Percentiles rank a stretch among this genome's conserved stretches.
These are phyloP conservation scores for Fusarium circinatum DNA, from an alignment of 2,329 filamentous ascomycete genomes.

Conservation along the genomic window DNA sequence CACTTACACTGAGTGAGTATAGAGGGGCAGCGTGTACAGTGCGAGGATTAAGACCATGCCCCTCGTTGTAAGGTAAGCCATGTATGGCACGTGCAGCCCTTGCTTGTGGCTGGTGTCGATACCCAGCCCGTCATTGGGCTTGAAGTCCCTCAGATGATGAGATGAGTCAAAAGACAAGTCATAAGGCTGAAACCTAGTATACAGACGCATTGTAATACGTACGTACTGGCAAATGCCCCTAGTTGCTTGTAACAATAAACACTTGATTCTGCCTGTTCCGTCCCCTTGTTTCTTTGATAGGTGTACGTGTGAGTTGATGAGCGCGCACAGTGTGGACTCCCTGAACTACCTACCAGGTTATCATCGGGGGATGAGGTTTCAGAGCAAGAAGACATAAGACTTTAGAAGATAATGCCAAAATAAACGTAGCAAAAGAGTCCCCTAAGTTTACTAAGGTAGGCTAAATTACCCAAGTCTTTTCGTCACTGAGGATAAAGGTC, in stretches of 20 bases:
- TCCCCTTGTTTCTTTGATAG: background rate
- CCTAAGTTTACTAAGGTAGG: background rate
- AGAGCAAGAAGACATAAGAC: background rate
- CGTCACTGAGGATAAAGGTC: background rate
- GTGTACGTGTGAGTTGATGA: background rate
- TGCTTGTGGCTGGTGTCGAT: constrained; percentile 15
- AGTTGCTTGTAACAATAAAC: background rate
- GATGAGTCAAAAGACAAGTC: background rate
- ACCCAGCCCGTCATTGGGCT: constrained; percentile 22
- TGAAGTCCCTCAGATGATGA: background rate
- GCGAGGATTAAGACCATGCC: constrained; percentile 14
- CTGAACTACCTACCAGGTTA: constrained; percentile 34
- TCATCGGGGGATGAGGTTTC: background rate
- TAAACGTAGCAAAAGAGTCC: background rate
- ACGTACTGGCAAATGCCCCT: background rate
- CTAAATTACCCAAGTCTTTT: background rate
- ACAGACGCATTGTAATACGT: background rate
- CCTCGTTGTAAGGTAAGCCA: constrained; percentile 11
- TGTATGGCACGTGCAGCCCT: constrained; percentile 30
- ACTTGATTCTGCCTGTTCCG: constrained; percentile 7
- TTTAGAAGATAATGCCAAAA: background rate
- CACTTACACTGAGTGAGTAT: constrained; percentile 14
- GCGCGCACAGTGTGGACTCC: constrained; percentile 12
- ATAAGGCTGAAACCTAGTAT: background rate
- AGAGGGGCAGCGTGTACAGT: constrained; percentile 41